Conservation (phyloP, 441 rosid species). For the Mallotus repandus region DNA sequence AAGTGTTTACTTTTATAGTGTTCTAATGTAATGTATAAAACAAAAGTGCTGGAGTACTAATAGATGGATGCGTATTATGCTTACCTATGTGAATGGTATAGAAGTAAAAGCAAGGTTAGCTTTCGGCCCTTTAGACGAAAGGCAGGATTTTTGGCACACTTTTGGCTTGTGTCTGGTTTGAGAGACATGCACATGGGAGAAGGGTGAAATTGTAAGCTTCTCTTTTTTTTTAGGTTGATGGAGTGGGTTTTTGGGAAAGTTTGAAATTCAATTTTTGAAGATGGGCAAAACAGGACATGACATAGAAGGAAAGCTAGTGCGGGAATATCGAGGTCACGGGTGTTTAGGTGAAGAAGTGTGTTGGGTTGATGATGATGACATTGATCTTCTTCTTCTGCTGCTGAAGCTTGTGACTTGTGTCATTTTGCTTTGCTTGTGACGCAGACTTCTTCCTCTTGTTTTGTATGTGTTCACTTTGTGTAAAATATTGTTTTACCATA, state of each 20-base stretch:
- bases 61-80: neutral
- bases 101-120: neutral
- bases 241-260: neutral
- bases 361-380: neutral
- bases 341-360: neutral
- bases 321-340: neutral
- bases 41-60: slow-evolving; percentile 1
- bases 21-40: slow-evolving; percentile 13
- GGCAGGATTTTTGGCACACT: neutral
- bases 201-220: too few relatives aligned
- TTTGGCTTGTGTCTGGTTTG: neutral
- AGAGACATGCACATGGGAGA: too few relatives aligned
- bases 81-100: neutral
- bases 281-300: neutral
- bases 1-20: neutral
- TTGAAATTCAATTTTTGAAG: neutral
- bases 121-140: neutral
- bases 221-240: too few relatives aligned
- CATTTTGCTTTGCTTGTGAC: neutral
- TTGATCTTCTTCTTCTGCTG: neutral
- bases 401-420: neutral
- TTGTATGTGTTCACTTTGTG: too few relatives aligned
- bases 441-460: neutral
- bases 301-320: neutral
- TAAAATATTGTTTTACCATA: too few relatives aligned